These are phyloP conservation scores for Perkinsus olseni DNA, from an alignment of 169 alveolate species.

Conservation along the genomic window DNA sequence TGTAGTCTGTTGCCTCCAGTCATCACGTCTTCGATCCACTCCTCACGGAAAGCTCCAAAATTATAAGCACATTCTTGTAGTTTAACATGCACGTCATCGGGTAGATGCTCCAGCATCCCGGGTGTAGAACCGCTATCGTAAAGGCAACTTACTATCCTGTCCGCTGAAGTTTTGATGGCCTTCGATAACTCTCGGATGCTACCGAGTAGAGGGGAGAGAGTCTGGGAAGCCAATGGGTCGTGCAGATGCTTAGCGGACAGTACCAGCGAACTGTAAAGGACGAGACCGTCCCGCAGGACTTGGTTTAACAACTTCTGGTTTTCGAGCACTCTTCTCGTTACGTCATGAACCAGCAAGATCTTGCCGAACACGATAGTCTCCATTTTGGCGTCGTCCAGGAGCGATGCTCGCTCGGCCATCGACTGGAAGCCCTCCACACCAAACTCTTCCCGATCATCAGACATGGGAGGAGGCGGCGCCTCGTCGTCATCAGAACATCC, in stretches of 20 bases:
- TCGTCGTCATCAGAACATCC: neutral
- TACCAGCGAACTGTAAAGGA: neutral
- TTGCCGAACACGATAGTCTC: neutral
- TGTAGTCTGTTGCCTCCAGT: neutral
- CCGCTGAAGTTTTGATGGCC: neutral
- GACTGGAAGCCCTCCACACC: neutral
- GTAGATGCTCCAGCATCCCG: neutral
- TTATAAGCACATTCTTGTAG: neutral
- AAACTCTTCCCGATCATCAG: neutral
- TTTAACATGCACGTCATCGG: neutral
- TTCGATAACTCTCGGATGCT: neutral
- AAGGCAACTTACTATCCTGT: neutral
- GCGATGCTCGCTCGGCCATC: neutral
- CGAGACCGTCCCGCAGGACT: neutral
- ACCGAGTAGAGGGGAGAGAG: neutral
- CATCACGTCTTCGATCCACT: neutral
- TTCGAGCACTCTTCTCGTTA: neutral
- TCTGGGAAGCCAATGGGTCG: neutral
- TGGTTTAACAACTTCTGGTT: neutral
- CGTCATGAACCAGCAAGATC: neutral
- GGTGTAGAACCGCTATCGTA: neutral
- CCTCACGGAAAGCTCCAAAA: neutral
- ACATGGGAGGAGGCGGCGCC: neutral
- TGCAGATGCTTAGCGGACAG: neutral
- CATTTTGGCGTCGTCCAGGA: neutral